Evolutionary conservation across 768 basidiomycete species (phyloP).

Genomic region (Neoboletus brunneissimus): DNA sequence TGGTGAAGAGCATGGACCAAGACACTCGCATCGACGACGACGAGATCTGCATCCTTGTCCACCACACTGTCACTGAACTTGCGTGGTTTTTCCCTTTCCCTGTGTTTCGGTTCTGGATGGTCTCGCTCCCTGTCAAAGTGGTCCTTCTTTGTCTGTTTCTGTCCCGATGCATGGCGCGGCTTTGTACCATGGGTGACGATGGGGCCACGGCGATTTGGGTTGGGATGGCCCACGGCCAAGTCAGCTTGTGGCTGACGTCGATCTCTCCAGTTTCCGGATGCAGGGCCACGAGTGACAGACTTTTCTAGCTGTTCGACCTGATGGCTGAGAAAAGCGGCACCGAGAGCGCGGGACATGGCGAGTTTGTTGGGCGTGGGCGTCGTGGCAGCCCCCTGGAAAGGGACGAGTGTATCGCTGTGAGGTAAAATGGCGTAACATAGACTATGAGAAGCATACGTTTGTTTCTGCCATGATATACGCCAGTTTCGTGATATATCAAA

Average conservation of each 20-base stretch:
- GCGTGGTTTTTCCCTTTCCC: constrained; percentile 22
- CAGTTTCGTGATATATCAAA: neutral
- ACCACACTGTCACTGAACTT: constrained; percentile 27
- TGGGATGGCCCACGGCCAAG: constrained; percentile 9
- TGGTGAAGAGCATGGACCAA: constrained; percentile 74
- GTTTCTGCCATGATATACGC: constrained; percentile 18
- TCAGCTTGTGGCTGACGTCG: constrained; percentile 34
- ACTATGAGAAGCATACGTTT: constrained; percentile 7
- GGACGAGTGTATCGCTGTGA: neutral
- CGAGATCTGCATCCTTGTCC: constrained; percentile 66
- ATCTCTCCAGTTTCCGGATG: constrained; percentile 63
- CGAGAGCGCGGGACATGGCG: constrained; percentile 84
- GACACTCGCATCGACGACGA: constrained; percentile 81
- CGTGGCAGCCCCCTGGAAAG: constrained; percentile 23
- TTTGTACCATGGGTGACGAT: constrained; percentile 19
- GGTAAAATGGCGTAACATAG: neutral
- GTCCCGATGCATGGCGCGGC: constrained; percentile 19
- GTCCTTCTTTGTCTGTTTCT: constrained; percentile 26
- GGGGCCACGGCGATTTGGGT: constrained; percentile 17
- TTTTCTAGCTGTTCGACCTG: constrained; percentile 89
- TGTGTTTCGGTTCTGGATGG: constrained; percentile 15
- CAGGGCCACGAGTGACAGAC: constrained; percentile 53
- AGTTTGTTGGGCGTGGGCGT: constrained; percentile 49
- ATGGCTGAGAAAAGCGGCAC: constrained; percentile 82
- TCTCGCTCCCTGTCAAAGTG: constrained; percentile 20